Base-by-base conservation (phyloP, 495 filamentous ascomycete genomes). In the Podospora didyma region DNA sequence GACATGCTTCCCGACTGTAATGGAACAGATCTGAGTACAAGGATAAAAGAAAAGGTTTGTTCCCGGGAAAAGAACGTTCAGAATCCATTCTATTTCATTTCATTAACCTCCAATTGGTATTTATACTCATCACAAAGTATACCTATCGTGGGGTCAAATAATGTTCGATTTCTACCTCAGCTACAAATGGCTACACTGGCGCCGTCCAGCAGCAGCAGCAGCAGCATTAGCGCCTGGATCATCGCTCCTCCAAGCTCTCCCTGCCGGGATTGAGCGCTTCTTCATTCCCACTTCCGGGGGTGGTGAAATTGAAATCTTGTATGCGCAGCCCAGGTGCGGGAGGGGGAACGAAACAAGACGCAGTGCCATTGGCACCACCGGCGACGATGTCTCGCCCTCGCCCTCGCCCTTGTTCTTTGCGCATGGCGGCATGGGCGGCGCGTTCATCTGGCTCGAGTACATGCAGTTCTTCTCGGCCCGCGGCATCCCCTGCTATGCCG, bases 391-490 rank as follows among this genome's bases (percentile, higher is more conserved):
- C 21, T 49, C 31, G 12, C 14, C 53, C 22, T 49, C 12, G 31
- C 34, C 34, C 34, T 35, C 65, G n/a, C 68, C 71, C 16, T 34
- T 75, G 24, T 67, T 77, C 71, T 75, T 78, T 54, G 61, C 65
- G 41, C 75, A 76, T 57, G 73, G 73, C 59, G 77, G 77, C 14
- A 79, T 80, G 63, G 78, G 75, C n/a, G 62, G 65, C 28, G 80
- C 78, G 22, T 63, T 64, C 47, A 74, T 79, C 12, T 82, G 75
- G 72, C 55, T 73, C 9, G 67, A 70, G 24, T 82, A 76, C 54
- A 64, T 82, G 49, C 57, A 59, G 0, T 78, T 62, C 55, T 73
- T 81, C 46, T 62, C 74, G 0, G 49, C 53, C 21, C 62, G 59
- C 16, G 69, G 71, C 23, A 68, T 73, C 56, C 66, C 72, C 1